These are phyloP conservation scores for Penicillium simplicissimum DNA, from an alignment of 495 filamentous ascomycete genomes.

Conservation along the genomic window DNA sequence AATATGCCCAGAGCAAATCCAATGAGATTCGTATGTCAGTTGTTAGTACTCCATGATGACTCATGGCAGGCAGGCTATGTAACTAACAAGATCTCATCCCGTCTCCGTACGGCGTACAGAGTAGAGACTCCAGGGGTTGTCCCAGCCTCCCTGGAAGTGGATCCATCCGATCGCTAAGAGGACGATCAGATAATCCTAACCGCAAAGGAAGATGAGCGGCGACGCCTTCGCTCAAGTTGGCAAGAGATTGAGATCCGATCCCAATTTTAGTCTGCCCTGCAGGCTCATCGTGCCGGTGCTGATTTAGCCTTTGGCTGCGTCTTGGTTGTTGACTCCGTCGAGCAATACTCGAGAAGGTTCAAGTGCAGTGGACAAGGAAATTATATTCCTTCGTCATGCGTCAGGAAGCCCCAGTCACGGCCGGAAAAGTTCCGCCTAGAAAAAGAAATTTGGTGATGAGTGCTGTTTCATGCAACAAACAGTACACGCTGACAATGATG, in stretches of 20 bases:
- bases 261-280: conserved; percentile 29
- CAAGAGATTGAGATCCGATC: conserved; percentile 39
- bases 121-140: neutral
- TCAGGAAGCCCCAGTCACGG: neutral
- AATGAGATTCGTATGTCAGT: too few relatives aligned
- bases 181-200: conserved; percentile 38
- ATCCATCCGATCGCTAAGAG: conserved; percentile 31
- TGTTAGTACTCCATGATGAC: neutral
- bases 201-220: conserved; percentile 31
- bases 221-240: conserved; percentile 30
- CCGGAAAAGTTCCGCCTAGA: conserved; percentile 17
- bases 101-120: too few relatives aligned
- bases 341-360: neutral
- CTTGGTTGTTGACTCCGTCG: neutral
- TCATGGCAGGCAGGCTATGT: too few relatives aligned
- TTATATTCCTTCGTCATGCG: neutral
- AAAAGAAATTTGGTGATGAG: neutral
- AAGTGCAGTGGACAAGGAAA: neutral
- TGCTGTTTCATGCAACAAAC: neutral
- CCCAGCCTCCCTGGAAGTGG: neutral
- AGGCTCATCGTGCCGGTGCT: neutral
- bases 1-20: neutral
- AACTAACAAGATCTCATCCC: too few relatives aligned
- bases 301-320: conserved; percentile 5
- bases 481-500: neutral